phyloP scores from a whole-genome alignment of 345 rosid genomes.

The Eucalyptus dawsonii region DNA sequence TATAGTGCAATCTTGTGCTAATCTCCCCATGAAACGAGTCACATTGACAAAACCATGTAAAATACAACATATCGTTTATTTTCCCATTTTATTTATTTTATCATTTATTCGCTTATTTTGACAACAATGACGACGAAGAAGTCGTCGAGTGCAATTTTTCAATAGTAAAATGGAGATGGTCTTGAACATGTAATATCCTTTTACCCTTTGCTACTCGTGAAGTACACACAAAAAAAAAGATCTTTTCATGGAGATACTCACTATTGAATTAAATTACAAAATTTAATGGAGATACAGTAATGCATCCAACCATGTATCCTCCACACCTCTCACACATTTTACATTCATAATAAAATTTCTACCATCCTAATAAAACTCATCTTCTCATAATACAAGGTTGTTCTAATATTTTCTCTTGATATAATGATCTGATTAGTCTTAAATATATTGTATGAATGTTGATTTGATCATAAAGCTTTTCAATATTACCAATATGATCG shows the following conservation, averaged over 20 bases:
- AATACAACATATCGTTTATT: not conserved
- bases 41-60: not conserved
- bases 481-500: not conserved
- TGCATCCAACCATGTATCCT: not conserved
- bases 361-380: too few species aligned
- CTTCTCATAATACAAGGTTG: not conserved
- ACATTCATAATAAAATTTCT: not conserved
- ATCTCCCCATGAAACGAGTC: not conserved
- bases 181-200: not conserved
- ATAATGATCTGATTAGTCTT: not conserved
- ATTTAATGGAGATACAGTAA: not conserved
- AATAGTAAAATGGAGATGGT: not conserved
- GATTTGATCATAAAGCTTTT: not conserved
- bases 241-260: not conserved
- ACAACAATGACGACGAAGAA: not conserved
- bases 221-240: too few species aligned
- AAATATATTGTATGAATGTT: rapidly evolving
- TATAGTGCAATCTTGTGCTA: too few species aligned
- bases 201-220: not conserved
- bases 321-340: not conserved
- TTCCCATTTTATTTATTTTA: not conserved
- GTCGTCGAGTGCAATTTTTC: not conserved
- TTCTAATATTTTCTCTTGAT: not conserved
- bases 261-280: not conserved
- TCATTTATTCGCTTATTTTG: not conserved